Percentiles rank a stretch among this genome's conserved stretches.
phyloP scores from a whole-genome alignment of 2,329 filamentous ascomycete genomes.

The Ramichloridium luteum region DNA sequence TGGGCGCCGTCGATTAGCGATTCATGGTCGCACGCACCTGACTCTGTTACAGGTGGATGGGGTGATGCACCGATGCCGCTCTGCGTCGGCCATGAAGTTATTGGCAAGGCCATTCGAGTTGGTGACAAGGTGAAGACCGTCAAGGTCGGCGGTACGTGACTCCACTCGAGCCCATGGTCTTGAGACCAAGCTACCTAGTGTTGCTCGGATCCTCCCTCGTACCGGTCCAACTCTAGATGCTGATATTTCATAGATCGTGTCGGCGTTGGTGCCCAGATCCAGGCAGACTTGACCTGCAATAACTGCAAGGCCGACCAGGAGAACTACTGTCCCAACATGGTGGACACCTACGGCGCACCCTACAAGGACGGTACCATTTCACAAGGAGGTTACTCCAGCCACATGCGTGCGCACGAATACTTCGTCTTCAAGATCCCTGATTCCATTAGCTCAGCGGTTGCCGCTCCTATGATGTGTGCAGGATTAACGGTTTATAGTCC shows the following conservation, averaged over 20 bases:
- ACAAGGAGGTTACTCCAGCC: constrained; percentile 54
- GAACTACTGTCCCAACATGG: constrained; percentile 40
- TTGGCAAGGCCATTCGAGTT: constrained; percentile 38
- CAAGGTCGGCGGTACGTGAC: constrained; percentile 26
- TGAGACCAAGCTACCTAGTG: too few species aligned
- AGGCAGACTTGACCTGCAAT: constrained; percentile 37
- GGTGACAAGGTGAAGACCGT: constrained; percentile 38
- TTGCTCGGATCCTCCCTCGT: too few species aligned
- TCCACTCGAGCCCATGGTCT: too few species aligned
- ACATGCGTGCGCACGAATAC: constrained; percentile 65
- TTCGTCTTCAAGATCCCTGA: constrained; percentile 67
- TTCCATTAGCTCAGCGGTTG: constrained; percentile 45
- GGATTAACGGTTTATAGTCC: constrained; percentile 72
- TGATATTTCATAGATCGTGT: constrained; percentile 24
- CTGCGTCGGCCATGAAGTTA: constrained; percentile 53
- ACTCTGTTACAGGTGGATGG: constrained; percentile 46
- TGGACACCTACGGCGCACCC: constrained; percentile 39
- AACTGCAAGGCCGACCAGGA: constrained; percentile 42
- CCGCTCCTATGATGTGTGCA: constrained; percentile 56
- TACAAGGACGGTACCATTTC: constrained; percentile 49
- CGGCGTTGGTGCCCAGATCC: constrained; percentile 39
- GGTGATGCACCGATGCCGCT: constrained; percentile 50
- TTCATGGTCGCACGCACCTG: constrained; percentile 7
- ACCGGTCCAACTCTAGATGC: constrained; percentile 1
- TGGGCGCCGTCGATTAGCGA: constrained; percentile 4